phyloP scores from a whole-genome alignment of 148 eudicot species.

The Rhododendron ovatum region DNA sequence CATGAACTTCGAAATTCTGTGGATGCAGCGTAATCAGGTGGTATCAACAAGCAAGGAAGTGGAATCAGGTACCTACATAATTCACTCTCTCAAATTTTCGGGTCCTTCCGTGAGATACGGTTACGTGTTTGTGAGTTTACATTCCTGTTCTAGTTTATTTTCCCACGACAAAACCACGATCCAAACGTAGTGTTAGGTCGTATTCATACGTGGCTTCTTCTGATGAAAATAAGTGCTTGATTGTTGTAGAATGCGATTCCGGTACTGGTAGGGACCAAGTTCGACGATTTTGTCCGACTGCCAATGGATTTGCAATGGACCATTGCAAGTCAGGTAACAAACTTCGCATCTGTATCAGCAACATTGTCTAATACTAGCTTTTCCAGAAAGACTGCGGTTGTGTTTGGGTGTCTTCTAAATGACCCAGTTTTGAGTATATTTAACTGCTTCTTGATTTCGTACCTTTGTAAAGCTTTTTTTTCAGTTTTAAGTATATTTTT shows the following conservation, averaged over 20 bases:
- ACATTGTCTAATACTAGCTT: background rate
- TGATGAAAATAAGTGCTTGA: background rate
- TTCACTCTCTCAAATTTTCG: too few relatives aligned
- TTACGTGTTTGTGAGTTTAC: background rate
- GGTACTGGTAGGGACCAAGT: conserved; percentile 60
- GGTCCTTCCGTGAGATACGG: background rate
- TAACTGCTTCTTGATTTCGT: background rate
- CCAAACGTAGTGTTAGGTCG: background rate
- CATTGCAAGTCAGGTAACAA: conserved; percentile 48
- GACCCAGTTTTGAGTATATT: background rate
- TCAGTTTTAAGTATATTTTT: background rate
- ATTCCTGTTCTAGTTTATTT: background rate
- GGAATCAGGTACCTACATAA: conserved; percentile 49
- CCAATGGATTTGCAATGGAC: conserved; percentile 68
- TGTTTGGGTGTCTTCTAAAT: background rate
- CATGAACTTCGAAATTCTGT: background rate
- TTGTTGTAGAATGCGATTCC: conserved; percentile 57
- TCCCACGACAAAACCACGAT: background rate
- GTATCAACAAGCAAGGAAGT: conserved; percentile 63
- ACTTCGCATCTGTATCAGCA: background rate
- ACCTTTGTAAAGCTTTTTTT: background rate
- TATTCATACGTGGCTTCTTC: background rate
- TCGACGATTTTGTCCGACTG: conserved; percentile 60
- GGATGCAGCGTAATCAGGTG: conserved; percentile 51
- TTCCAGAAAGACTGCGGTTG: background rate